These are phyloP conservation scores for Fomitopsis palustris DNA, from an alignment of 1,284 basidiomycete species.

Conservation along the genomic window DNA sequence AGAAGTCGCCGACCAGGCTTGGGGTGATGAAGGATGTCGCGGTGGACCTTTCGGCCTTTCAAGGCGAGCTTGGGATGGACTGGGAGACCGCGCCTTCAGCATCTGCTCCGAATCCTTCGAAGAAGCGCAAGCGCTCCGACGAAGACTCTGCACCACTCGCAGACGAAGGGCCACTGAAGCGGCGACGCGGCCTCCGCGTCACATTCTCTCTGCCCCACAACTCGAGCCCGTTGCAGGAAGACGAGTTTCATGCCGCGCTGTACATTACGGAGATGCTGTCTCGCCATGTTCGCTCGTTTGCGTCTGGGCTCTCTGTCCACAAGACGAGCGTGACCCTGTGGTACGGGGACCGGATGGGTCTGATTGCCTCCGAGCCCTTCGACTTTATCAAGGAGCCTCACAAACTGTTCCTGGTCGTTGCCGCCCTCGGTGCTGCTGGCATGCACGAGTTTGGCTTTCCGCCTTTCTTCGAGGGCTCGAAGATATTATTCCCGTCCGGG, in stretches of 20 bases:
- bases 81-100: not conserved
- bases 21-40: not conserved
- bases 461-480: conserved; percentile 1
- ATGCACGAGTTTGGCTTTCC: conserved; percentile 14
- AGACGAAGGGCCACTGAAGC: not conserved
- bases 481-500: not conserved
- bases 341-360: conserved; percentile 23
- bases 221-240: not conserved
- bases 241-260: conserved; percentile 1
- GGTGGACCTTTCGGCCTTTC: not conserved
- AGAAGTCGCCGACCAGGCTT: not conserved
- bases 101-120: not conserved
- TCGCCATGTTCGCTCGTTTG: not conserved
- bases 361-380: conserved; percentile 15
- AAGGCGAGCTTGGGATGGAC: not conserved
- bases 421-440: conserved; percentile 12
- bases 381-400: conserved; percentile 13
- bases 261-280: conserved; percentile 5
- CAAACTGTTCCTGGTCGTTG: conserved; percentile 16
- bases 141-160: not conserved
- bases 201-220: not conserved
- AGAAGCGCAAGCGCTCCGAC: not conserved
- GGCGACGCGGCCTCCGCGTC: not conserved
- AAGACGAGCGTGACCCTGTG: conserved; percentile 15
- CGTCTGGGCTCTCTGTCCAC: not conserved